Conservation (phyloP, 2,329 filamentous ascomycete species). For the Periglandula ipomoeae region DNA sequence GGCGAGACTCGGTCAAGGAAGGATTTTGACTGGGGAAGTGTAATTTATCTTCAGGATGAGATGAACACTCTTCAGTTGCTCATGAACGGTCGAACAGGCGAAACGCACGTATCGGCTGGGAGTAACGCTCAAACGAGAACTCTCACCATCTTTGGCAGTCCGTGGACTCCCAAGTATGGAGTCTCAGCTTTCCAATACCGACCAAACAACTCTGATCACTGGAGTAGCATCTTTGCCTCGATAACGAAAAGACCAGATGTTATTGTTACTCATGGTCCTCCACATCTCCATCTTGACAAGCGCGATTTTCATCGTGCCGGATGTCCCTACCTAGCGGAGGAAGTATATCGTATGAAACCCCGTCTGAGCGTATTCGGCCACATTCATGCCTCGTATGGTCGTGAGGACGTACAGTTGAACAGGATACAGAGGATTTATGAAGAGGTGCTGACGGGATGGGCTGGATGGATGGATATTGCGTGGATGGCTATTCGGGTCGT, state of each 20-base stretch:
- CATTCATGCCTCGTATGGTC: slow-evolving; percentile 15
- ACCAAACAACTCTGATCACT: slow-evolving; percentile 8
- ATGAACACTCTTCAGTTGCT: slow-evolving; percentile 9
- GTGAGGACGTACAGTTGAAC: slow-evolving; percentile 14
- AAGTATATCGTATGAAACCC: slow-evolving; percentile 13
- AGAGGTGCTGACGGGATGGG: slow-evolving; percentile 13
- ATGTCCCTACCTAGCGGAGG: slow-evolving; percentile 13
- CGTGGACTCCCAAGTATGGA: slow-evolving; percentile 16
- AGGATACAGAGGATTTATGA: slow-evolving; percentile 12
- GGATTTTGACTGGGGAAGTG: slow-evolving; percentile 14
- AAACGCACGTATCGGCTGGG: not conserved
- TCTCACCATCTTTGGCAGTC: slow-evolving; percentile 15
- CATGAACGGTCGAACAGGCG: not conserved
- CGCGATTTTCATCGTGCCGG: slow-evolving; percentile 16
- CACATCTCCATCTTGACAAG: slow-evolving; percentile 15
- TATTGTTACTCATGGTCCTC: slow-evolving; percentile 17
- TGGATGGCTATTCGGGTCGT: slow-evolving; percentile 12
- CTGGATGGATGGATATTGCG: slow-evolving; percentile 11
- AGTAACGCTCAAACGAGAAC: not conserved
- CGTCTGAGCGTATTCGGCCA: slow-evolving; percentile 16
- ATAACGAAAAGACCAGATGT: slow-evolving; percentile 11
- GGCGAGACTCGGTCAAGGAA: slow-evolving; percentile 6
- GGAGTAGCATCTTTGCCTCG: slow-evolving; percentile 7
- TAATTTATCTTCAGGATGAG: slow-evolving; percentile 14
- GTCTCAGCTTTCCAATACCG: slow-evolving; percentile 18